Conservation (phyloP, 2,329 filamentous ascomycete species). For the Aspergillus fischeri region DNA sequence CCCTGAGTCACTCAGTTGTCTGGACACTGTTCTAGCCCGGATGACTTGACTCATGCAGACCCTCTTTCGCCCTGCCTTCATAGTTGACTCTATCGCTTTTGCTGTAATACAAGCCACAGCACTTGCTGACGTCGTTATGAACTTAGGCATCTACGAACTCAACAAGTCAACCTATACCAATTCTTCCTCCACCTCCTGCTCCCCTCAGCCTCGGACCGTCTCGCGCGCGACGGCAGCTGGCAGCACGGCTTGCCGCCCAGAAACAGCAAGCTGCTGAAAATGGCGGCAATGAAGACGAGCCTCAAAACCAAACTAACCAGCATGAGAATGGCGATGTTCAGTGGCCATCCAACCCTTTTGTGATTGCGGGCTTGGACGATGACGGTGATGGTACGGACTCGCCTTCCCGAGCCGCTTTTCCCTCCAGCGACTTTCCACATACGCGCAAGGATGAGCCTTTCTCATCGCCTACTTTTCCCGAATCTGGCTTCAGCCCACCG, state of each 20-base stretch:
- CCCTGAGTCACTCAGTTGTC: not conserved
- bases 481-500: conserved; percentile 36
- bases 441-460: conserved; percentile 22
- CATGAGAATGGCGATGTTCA: conserved; percentile 21
- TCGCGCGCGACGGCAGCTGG: conserved; percentile 81
- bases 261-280: conserved; percentile 57
- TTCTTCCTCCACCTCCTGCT: conserved; percentile 58
- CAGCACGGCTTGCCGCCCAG: conserved; percentile 75
- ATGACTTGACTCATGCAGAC: not conserved
- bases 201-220: conserved; percentile 83
- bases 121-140: conserved; percentile 12
- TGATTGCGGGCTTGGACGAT: conserved; percentile 36
- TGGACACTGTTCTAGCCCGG: not conserved
- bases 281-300: conserved; percentile 23
- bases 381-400: conserved; percentile 22
- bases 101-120: not conserved
- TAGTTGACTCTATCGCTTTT: conserved; percentile 2
- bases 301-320: conserved; percentile 10
- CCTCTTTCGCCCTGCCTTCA: not conserved
- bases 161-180: conserved; percentile 41
- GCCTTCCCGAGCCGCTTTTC: conserved; percentile 24
- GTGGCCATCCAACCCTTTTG: conserved; percentile 36
- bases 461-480: conserved; percentile 34
- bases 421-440: conserved; percentile 28
- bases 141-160: conserved; percentile 26